Percentiles rank a stretch among this genome's conserved stretches.
These are phyloP conservation scores for Globisporangium camurandrum DNA, from an alignment of 352 stramenopile species.

Conservation along the genomic window DNA sequence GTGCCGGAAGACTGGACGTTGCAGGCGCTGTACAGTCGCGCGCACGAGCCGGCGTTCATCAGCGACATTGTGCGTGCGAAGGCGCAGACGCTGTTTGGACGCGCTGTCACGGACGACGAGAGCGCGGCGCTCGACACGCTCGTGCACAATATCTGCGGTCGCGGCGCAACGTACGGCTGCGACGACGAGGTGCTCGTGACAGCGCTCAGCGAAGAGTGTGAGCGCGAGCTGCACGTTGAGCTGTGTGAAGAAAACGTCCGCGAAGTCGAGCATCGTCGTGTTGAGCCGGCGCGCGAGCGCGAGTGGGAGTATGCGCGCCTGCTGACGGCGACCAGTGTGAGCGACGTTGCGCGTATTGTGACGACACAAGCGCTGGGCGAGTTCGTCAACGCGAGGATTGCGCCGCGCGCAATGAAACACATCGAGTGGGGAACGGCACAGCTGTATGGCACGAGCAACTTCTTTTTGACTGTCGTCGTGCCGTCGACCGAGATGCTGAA, in stretches of 20 bases:
- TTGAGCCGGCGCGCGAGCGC: constrained; percentile 15
- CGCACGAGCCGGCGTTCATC: constrained; percentile 22
- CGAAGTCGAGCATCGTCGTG: constrained; percentile 11
- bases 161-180: constrained; percentile 17
- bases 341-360: not conserved
- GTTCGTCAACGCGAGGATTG: not conserved
- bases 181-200: constrained; percentile 35
- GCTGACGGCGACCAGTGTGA: constrained; percentile 8
- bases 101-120: not conserved
- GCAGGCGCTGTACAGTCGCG: constrained; percentile 23
- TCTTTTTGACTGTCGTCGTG: constrained; percentile 22
- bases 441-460: constrained; percentile 37
- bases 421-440: constrained; percentile 19
- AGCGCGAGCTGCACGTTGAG: constrained; percentile 51
- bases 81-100: not conserved
- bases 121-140: constrained; percentile 1
- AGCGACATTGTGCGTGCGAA: constrained; percentile 25
- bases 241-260: constrained; percentile 31
- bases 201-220: constrained; percentile 37
- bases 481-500: constrained; percentile 4
- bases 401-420: constrained; percentile 5
- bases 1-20: constrained; percentile 46
- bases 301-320: constrained; percentile 15
- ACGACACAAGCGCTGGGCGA: not conserved
- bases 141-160: constrained; percentile 13